phyloP scores from a whole-genome alignment of 352 stramenopile species.

The Globisporangium uncinulatum region DNA sequence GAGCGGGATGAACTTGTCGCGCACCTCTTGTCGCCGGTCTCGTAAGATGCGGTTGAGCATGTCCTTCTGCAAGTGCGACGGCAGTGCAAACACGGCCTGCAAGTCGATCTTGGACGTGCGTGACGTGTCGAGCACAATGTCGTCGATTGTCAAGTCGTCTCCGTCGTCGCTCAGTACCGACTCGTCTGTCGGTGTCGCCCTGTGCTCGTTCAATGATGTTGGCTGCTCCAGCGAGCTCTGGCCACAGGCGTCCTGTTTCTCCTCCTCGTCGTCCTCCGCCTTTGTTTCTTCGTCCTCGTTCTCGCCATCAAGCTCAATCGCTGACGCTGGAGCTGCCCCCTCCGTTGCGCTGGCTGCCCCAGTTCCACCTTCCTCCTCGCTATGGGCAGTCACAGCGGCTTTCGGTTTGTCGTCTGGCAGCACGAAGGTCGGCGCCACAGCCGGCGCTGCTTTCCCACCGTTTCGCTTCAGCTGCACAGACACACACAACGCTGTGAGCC shows the following conservation, averaged over 20 bases:
- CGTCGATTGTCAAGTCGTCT: conserved; percentile 46
- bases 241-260: not conserved
- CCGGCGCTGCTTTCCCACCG: conserved; percentile 17
- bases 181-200: not conserved
- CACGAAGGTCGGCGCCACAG: conserved; percentile 47
- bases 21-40: conserved; percentile 85
- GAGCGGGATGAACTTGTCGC: conserved; percentile 94
- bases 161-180: conserved; percentile 3
- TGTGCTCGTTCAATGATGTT: too few relatives aligned
- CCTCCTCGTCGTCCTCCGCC: not conserved
- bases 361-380: conserved; percentile 2
- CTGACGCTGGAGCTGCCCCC: not conserved
- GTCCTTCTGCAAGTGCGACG: conserved; percentile 87
- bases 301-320: conserved; percentile 10
- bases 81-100: conserved; percentile 86
- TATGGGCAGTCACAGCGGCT: not conserved
- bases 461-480: conserved; percentile 48
- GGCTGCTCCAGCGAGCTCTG: not conserved
- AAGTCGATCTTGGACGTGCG: conserved; percentile 69
- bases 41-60: conserved; percentile 88
- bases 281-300: not conserved
- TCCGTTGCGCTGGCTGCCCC: not conserved
- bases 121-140: conserved; percentile 58
- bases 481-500: not conserved
- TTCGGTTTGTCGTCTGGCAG: conserved; percentile 21